phyloP scores from a whole-genome alignment of 2,329 filamentous ascomycete genomes.

The Fusarium sp. region DNA sequence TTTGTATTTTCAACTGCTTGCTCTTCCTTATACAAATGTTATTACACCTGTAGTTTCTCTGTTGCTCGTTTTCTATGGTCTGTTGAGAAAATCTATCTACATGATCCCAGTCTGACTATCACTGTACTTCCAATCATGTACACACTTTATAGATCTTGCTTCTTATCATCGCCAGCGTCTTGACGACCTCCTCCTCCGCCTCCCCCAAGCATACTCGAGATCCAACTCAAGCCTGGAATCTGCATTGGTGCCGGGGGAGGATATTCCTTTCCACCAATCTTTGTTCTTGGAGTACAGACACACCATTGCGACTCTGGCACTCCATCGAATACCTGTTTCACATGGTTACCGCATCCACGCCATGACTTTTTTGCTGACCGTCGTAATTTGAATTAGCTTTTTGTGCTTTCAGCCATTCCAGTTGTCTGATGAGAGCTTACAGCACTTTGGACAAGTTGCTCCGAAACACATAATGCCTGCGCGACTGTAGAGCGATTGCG shows the following conservation, averaged over 20 bases:
- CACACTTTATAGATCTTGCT: slow-evolving; percentile 33
- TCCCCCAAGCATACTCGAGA: slow-evolving; percentile 45
- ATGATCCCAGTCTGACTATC: too few relatives aligned
- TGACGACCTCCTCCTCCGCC: slow-evolving; percentile 14
- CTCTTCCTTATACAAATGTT: too few relatives aligned
- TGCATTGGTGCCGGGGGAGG: slow-evolving; percentile 54
- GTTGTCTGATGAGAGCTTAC: slow-evolving; percentile 43
- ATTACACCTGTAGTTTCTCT: neutral
- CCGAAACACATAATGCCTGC: slow-evolving; percentile 52
- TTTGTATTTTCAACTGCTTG: too few relatives aligned
- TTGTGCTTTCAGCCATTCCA: neutral
- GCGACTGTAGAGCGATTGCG: neutral
- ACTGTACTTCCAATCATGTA: neutral
- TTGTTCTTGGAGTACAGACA: slow-evolving; percentile 56
- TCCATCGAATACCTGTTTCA: slow-evolving; percentile 55
- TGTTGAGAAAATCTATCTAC: neutral
- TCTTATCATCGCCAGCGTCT: slow-evolving; percentile 14
- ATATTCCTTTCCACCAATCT: slow-evolving; percentile 56
- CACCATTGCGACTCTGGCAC: slow-evolving; percentile 59
- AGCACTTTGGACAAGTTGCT: slow-evolving; percentile 54
- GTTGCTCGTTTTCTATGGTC: neutral
- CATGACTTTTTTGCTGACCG: slow-evolving; percentile 57
- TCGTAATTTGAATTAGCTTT: neutral
- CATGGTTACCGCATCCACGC: slow-evolving; percentile 60
- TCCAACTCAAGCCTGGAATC: slow-evolving; percentile 53